Conservation (phyloP, 805 yeast species). For the Sugiyamaella boreocaroliniensis region DNA sequence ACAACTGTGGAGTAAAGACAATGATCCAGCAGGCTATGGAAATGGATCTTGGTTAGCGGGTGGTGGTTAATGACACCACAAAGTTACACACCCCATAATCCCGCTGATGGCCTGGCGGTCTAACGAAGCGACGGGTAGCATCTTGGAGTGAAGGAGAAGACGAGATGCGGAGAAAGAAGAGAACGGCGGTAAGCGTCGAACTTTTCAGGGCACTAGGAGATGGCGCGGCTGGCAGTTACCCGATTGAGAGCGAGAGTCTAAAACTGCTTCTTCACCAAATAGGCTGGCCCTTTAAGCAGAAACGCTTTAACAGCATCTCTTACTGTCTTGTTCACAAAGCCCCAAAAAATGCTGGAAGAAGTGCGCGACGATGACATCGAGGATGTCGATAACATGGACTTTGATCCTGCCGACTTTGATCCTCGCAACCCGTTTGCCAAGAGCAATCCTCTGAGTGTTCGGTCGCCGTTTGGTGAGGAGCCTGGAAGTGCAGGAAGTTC, state of each 20-base stretch:
- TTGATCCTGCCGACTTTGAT: conserved; percentile 90
- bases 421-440: conserved; percentile 37
- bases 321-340: not conserved
- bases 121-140: conserved; percentile 14
- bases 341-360: conserved; percentile 26
- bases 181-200: not conserved
- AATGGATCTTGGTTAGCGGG: conserved; percentile 46
- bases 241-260: not conserved
- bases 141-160: not conserved
- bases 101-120: conserved; percentile 54
- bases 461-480: conserved; percentile 13
- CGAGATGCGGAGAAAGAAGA: not conserved
- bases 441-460: conserved; percentile 12
- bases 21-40: conserved; percentile 97
- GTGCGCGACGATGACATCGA: conserved; percentile 67
- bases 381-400: conserved; percentile 76
- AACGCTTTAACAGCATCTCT: not conserved
- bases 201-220: not conserved
- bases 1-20: conserved; percentile 94
- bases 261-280: not conserved
- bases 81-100: conserved; percentile 45
- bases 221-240: not conserved
- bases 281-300: no score
- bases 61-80: not conserved
- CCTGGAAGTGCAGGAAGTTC: not conserved